Evolutionary conservation across 345 rosid species (phyloP), one percentile per base, ranked within the genome.

Genomic region (Reutealis trisperma): DNA sequence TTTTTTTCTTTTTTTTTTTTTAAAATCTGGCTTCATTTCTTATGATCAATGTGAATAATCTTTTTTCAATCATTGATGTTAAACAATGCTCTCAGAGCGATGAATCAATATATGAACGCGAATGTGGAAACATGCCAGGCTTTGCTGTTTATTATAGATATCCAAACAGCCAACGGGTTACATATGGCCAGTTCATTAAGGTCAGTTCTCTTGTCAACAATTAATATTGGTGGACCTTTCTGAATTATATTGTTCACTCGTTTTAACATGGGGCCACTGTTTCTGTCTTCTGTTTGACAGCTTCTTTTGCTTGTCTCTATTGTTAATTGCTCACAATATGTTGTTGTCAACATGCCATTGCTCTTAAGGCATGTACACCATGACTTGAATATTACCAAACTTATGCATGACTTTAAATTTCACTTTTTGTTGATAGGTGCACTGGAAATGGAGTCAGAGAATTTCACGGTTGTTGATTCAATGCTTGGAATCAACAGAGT

Each of bases 41-140:
- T 47, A 78, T 72, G 58, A 25, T 12, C n/a, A 24, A 24, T 30
- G 19, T 59, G 30, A 49, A 30, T 37, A 10, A 66, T 32, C 25
- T 44, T 44, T 37, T 52, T 67, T 54, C 32, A 27, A 24, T 73
- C 80, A 54, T 78, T 76, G 55, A 52, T 79, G 49, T 76, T 75
- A 52, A 67, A 55, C 70, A 51, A 32, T 73, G 25, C 32, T 51
- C 82, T 85, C 92, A 94, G 98, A 94, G 98, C 72, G 93, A 93
- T 63, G 99, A 96, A 84, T 89, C 98, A 61, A 85, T 96, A 67
- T 96, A 96, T 81, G 99, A 96, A 86, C 87, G 86, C 30, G 97
- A 96, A 78, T 94, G 99, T 45, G 98, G 98, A 77, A 96, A 96
- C 84, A 96, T 89, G 99, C 99, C 99, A 55, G 99, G 99, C 73